phyloP scores from a whole-genome alignment of 441 rosid genomes.

The Erodium texanum region DNA sequence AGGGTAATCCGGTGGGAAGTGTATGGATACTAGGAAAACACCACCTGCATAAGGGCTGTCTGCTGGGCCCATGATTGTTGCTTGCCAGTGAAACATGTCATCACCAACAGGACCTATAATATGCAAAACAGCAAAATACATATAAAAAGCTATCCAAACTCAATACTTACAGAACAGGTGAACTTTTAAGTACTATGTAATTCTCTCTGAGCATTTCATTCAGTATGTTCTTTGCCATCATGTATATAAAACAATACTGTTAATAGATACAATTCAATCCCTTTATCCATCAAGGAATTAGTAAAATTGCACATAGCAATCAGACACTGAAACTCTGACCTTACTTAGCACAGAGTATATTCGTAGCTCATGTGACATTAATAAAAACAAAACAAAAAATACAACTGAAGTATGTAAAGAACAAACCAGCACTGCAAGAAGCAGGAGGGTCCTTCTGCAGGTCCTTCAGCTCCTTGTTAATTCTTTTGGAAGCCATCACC shows the following conservation, averaged over 20 bases:
- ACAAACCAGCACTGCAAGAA: constrained; percentile 21
- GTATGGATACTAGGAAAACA: constrained; percentile 21
- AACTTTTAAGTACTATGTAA: background rate
- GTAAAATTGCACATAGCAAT: too few relatives aligned
- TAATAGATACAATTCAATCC: background rate
- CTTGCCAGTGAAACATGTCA: constrained; percentile 32
- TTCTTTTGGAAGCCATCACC: constrained; percentile 29
- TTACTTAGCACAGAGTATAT: background rate
- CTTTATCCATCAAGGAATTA: background rate
- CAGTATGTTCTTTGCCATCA: background rate
- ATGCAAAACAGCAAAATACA: background rate
- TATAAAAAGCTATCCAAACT: background rate
- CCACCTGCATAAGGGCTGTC: constrained; percentile 33
- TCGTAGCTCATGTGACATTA: background rate
- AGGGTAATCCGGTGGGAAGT: constrained; percentile 18
- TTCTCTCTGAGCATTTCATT: background rate
- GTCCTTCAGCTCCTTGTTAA: constrained; percentile 33
- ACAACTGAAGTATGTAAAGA: constrained; percentile 17
- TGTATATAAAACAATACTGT: too few relatives aligned
- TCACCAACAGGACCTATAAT: constrained; percentile 25
- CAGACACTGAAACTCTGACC: background rate
- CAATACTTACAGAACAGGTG: background rate
- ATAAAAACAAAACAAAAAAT: background rate
- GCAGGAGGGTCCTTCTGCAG: constrained; percentile 32
- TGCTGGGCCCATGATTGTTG: constrained; percentile 30